Evolutionary conservation across 2,329 filamentous ascomycete genomes (phyloP).

Genomic region (Drechslerella stenobrocha): DNA sequence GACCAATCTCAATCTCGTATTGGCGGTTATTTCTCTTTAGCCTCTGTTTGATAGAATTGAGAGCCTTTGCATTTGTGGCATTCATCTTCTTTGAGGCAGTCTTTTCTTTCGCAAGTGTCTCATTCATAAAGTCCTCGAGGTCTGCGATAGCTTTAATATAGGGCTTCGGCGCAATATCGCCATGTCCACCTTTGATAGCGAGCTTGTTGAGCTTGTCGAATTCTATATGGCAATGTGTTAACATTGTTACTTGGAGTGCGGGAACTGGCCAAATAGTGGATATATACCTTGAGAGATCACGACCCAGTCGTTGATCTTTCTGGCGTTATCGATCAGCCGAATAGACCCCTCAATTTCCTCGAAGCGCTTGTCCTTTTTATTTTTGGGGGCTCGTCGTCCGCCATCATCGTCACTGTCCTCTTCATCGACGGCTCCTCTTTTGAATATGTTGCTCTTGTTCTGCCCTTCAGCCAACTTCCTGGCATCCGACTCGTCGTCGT

Average conservation of each 20-base stretch:
- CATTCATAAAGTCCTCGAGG: constrained; percentile 90
- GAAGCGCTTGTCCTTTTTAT: constrained; percentile 94
- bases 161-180: constrained; percentile 79
- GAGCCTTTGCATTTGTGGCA: constrained; percentile 85
- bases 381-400: constrained; percentile 83
- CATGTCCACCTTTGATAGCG: constrained; percentile 74
- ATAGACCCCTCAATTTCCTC: constrained; percentile 92
- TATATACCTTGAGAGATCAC: constrained; percentile 78
- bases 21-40: constrained; percentile 99
- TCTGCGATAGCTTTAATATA: constrained; percentile 94
- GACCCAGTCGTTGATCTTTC: constrained; percentile 98
- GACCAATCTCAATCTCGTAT: constrained; percentile 81
- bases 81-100: constrained; percentile 98
- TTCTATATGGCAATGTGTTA: constrained; percentile 61
- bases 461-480: constrained; percentile 61
- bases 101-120: constrained; percentile 93
- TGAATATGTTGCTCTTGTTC: constrained; percentile 79
- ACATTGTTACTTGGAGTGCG: constrained; percentile 19
- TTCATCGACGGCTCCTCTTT: constrained; percentile 74
- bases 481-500: constrained; percentile 63
- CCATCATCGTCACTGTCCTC: constrained; percentile 86
- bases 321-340: constrained; percentile 88
- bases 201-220: constrained; percentile 93
- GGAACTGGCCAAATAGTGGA: background rate
- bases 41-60: constrained; percentile 97